Conservation (phyloP, 129 eudicot genomes). For the Lonicera japonica region DNA sequence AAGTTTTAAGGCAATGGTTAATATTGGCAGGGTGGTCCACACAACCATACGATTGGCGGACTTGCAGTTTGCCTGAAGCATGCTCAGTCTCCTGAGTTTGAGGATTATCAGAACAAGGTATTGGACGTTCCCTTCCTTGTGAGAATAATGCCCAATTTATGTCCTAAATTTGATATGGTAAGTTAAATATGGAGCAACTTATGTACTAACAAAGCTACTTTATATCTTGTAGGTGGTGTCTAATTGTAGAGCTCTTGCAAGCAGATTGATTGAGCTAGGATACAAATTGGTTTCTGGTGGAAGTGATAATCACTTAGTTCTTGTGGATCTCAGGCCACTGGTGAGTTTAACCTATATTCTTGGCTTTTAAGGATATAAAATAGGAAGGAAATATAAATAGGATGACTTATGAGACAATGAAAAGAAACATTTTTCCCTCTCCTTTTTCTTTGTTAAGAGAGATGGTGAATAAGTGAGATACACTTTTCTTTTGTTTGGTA, state of each 20-base stretch:
- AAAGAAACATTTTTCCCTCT: no score
- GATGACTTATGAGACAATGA: no score
- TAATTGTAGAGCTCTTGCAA: constrained; percentile 81
- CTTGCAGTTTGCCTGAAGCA: constrained; percentile 91
- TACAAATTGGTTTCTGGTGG: constrained; percentile 91
- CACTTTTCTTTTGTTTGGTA: no score
- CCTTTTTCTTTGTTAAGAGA: no score
- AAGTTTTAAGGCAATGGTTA: neutral
- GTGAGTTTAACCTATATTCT: constrained; percentile 21
- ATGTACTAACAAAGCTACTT: neutral
- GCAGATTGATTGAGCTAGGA: constrained; percentile 58
- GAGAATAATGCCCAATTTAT: neutral
- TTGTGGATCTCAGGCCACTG: constrained; percentile 87
- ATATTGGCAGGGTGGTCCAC: constrained; percentile 86
- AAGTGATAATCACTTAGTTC: constrained; percentile 94
- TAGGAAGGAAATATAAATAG: no score
- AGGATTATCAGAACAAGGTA: constrained; percentile 83
- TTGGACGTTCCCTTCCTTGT: neutral
- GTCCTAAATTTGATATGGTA: neutral
- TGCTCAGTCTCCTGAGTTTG: constrained; percentile 88
- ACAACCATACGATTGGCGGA: constrained; percentile 93
- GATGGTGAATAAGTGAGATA: no score
- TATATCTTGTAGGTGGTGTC: constrained; percentile 64
- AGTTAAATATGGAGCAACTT: no score
- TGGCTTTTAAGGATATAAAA: neutral